A percentile compares a stretch with the other conserved stretches of the same genome.
Conservation (phyloP, 1,139 yeast species). For the Trichomonascaceae sp. region DNA sequence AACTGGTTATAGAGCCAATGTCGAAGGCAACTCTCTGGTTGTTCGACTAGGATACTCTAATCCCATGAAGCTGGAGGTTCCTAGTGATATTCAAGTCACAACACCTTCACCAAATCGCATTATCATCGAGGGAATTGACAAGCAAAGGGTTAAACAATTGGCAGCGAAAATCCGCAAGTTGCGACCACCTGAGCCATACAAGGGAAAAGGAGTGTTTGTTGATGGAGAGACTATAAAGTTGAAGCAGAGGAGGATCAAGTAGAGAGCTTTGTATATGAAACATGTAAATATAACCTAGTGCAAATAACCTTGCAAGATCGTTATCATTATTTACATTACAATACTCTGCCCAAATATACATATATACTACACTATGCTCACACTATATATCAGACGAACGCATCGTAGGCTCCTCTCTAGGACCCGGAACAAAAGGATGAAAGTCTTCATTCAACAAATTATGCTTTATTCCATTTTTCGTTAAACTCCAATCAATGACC, state of each 20-base stretch:
- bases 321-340: conserved; percentile 2
- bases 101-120: conserved; percentile 88
- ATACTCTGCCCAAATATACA: conserved; percentile 5
- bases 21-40: conserved; percentile 54
- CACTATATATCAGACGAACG: conserved; percentile 3
- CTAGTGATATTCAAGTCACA: conserved; percentile 64
- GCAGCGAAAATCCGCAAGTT: conserved; percentile 83
- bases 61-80: conserved; percentile 57
- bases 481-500: conserved; percentile 34
- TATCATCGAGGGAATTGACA: conserved; percentile 78
- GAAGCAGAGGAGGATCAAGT: conserved; percentile 91
- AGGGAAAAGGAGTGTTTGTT: conserved; percentile 94
- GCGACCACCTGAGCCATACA: conserved; percentile 97
- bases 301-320: too few relatives aligned
- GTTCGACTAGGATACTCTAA: conserved; percentile 84
- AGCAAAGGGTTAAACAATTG: conserved; percentile 79
- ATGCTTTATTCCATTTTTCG: conserved; percentile 26
- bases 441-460: conserved; percentile 32
- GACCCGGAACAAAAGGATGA: conserved; percentile 32
- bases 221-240: conserved; percentile 85
- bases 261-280: conserved; percentile 19
- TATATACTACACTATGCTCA: conserved; percentile 1
- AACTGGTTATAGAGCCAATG: conserved; percentile 88
- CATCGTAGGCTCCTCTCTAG: conserved; percentile 30
- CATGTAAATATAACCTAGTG: background rate